These are phyloP conservation scores for Neofusicoccum umdonicola DNA, from an alignment of 2,329 filamentous ascomycete species.

Conservation along the genomic window DNA sequence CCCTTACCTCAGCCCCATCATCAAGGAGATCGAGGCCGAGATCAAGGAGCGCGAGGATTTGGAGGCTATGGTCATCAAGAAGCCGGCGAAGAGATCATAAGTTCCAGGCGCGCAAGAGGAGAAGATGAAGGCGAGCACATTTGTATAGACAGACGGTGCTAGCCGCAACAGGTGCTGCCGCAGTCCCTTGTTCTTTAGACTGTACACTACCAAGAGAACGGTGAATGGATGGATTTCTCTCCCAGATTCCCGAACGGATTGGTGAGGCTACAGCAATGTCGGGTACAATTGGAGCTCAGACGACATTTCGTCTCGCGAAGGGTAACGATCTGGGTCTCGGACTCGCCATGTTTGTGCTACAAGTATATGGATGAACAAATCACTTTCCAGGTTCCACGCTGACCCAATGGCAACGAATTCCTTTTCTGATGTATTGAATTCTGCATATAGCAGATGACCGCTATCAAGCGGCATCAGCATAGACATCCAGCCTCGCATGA, in stretches of 20 bases:
- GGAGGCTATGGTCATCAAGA: slow-evolving; percentile 62
- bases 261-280: too few relatives aligned
- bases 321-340: too few relatives aligned
- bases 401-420: too few relatives aligned
- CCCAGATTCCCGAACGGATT: background rate
- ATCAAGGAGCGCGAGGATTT: slow-evolving; percentile 65
- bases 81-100: slow-evolving; percentile 32
- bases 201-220: slow-evolving; percentile 27
- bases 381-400: too few relatives aligned
- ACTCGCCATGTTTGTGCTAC: too few relatives aligned
- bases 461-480: too few relatives aligned
- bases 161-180: background rate
- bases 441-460: too few relatives aligned
- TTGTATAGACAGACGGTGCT: slow-evolving; percentile 6
- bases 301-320: too few relatives aligned
- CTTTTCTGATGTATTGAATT: too few relatives aligned
- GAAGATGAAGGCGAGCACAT: background rate
- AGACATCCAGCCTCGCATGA: too few relatives aligned
- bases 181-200: slow-evolving; percentile 36
- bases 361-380: too few relatives aligned
- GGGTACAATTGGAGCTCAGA: too few relatives aligned
- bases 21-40: slow-evolving; percentile 67
- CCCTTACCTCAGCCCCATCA: slow-evolving; percentile 65
- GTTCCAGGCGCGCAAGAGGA: background rate
- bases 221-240: background rate